Evolutionary conservation across 768 basidiomycete species (phyloP).

Genomic region (Hygrophorus pudorinus): DNA sequence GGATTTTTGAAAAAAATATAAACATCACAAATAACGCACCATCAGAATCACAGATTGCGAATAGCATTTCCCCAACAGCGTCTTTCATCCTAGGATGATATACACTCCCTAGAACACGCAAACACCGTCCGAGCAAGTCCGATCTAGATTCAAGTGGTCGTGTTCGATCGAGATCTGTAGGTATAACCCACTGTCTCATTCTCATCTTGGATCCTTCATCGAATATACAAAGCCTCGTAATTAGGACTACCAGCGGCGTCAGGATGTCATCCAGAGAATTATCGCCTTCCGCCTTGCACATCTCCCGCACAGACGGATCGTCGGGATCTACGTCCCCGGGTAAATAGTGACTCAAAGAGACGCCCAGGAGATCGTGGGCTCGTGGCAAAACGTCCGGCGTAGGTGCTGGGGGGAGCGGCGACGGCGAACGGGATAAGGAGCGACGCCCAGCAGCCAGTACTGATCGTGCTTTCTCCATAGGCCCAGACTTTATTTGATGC

Average conservation of each 20-base stretch:
- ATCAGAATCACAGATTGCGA: slow-evolving; percentile 72
- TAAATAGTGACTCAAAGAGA: slow-evolving; percentile 50
- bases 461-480: slow-evolving; percentile 50
- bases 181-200: slow-evolving; percentile 62
- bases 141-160: slow-evolving; percentile 61
- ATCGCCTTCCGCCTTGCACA: slow-evolving; percentile 39
- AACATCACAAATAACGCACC: slow-evolving; percentile 19
- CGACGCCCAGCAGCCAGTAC: slow-evolving; percentile 43
- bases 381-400: slow-evolving; percentile 46
- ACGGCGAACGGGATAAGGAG: slow-evolving; percentile 37
- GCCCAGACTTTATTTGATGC: slow-evolving; percentile 23
- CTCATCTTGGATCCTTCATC: slow-evolving; percentile 47
- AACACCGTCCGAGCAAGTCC: slow-evolving; percentile 68
- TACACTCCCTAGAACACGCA: slow-evolving; percentile 67
- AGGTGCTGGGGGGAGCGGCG: slow-evolving; percentile 23
- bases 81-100: slow-evolving; percentile 67
- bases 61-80: slow-evolving; percentile 81
- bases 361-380: slow-evolving; percentile 59
- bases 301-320: slow-evolving; percentile 47
- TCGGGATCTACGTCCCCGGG: slow-evolving; percentile 58
- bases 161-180: slow-evolving; percentile 72
- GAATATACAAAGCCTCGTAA: slow-evolving; percentile 60
- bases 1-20: not conserved
- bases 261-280: slow-evolving; percentile 67
- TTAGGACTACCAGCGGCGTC: slow-evolving; percentile 65